Conservation (phyloP, 306 rosid species). For the Crataegus laevigata region DNA sequence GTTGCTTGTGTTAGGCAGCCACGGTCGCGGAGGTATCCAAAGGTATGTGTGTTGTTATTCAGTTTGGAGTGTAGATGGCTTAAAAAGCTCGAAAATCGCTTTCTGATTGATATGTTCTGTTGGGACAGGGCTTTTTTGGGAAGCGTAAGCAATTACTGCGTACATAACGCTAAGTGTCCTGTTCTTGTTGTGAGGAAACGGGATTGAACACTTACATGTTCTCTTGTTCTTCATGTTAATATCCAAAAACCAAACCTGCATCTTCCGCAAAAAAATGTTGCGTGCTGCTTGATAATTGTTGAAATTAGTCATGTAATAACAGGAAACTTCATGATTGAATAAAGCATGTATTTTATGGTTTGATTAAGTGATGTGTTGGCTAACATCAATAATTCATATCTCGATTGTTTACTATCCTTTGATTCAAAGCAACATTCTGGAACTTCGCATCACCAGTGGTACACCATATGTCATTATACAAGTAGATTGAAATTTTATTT, state of each 20-base stretch:
- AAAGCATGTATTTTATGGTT: not conserved
- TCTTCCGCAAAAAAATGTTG: not conserved
- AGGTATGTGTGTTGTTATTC: constrained; percentile 3
- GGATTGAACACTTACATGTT: not conserved
- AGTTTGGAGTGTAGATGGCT: not conserved
- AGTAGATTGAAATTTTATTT: too few relatives aligned
- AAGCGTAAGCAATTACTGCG: constrained; percentile 35
- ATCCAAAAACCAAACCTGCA: not conserved
- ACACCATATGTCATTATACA: too few relatives aligned
- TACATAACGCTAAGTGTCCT: constrained; percentile 29
- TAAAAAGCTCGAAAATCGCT: too few relatives aligned
- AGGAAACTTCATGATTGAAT: not conserved
- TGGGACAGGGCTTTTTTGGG: constrained; percentile 34
- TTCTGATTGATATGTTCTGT: not conserved
- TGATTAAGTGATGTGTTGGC: not conserved
- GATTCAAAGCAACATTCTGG: too few relatives aligned
- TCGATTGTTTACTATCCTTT: too few relatives aligned
- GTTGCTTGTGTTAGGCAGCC: constrained; percentile 40
- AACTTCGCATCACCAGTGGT: rapidly evolving
- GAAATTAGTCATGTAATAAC: not conserved
- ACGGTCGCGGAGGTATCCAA: constrained; percentile 23
- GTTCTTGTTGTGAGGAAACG: constrained; percentile 35
- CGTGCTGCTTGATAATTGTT: not conserved
- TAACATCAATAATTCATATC: too few relatives aligned
- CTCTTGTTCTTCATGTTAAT: not conserved